Conservation (phyloP, 257 asterid species). For the Haberlea rhodopensis region DNA sequence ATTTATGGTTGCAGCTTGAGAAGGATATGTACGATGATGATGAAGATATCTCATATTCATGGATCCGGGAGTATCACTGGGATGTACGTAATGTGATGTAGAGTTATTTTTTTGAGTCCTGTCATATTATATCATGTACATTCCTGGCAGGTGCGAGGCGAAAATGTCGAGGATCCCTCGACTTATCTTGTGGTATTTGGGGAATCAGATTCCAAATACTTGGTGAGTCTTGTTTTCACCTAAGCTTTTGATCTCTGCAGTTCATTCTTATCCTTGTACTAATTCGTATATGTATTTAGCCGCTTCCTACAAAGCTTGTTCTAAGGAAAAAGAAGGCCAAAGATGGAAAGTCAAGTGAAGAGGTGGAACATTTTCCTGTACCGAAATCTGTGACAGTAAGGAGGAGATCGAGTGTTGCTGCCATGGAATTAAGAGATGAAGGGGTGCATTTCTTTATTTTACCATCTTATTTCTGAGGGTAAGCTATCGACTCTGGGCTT, state of each 20-base stretch:
- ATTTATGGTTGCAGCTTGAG: conserved; percentile 62
- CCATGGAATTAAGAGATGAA: conserved; percentile 54
- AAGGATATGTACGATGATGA: conserved; percentile 84
- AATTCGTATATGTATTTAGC: conserved; percentile 43
- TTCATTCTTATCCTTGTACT: conserved; percentile 2
- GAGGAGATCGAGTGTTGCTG: conserved; percentile 52
- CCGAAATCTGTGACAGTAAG: conserved; percentile 70
- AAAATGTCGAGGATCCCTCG: conserved; percentile 75
- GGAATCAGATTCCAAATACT: conserved; percentile 56
- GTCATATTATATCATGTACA: conserved; percentile 22
- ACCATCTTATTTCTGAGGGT: not conserved
- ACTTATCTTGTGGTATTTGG: conserved; percentile 75
- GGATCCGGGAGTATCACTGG: conserved; percentile 95
- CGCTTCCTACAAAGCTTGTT: conserved; percentile 46
- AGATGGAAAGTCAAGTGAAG: conserved; percentile 76
- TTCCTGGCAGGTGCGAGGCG: conserved; percentile 71
- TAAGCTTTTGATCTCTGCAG: not conserved
- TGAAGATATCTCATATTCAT: conserved; percentile 79
- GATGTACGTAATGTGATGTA: conserved; percentile 59
- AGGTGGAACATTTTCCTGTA: conserved; percentile 70
- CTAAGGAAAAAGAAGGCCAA: conserved; percentile 78
- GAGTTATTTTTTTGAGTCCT: conserved; percentile 21
- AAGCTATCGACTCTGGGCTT: not conserved
- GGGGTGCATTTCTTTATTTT: conserved; percentile 41
- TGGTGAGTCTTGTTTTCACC: conserved; percentile 38